Evolutionary conservation across 345 rosid genomes (phyloP).

Genomic region (Cardiospermum halicacabum): DNA sequence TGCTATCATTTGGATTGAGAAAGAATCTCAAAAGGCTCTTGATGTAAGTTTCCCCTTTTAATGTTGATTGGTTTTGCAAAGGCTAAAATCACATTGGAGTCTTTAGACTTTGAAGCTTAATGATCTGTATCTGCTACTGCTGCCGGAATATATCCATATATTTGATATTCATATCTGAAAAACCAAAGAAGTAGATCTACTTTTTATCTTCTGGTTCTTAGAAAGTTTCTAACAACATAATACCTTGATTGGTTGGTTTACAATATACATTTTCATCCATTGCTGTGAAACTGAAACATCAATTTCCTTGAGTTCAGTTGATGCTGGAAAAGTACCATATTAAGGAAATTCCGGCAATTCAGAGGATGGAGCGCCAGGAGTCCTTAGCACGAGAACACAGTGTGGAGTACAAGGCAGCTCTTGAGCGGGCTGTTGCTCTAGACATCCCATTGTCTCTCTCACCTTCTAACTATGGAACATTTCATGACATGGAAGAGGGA

Average conservation of each 20-base stretch:
- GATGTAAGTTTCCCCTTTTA: constrained; percentile 50
- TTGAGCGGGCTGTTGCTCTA: constrained; percentile 62
- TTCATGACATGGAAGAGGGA: constrained; percentile 49
- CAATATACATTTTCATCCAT: not conserved
- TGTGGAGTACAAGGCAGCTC: constrained; percentile 81
- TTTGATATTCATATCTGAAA: not conserved
- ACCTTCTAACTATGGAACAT: constrained; percentile 70
- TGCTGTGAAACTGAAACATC: not conserved
- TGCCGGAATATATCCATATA: not conserved
- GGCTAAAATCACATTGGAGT: not conserved
- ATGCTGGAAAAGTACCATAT: constrained; percentile 72
- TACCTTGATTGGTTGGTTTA: not conserved
- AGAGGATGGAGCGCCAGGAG: constrained; percentile 72
- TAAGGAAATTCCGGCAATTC: constrained; percentile 67
- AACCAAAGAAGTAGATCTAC: not conserved
- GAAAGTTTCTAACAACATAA: not conserved
- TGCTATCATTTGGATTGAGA: constrained; percentile 77
- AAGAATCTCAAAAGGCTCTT: constrained; percentile 82
- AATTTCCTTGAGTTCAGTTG: constrained; percentile 34
- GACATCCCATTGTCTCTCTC: constrained; percentile 61
- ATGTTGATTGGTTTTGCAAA: not conserved
- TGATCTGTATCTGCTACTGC: not conserved
- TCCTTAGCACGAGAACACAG: constrained; percentile 67
- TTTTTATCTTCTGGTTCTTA: not conserved
- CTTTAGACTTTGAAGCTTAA: not conserved